A percentile compares a stretch with the other conserved stretches of the same genome.
phyloP scores from a whole-genome alignment of 108 stramenopile genomes.

The Thalassiosira profunda region DNA sequence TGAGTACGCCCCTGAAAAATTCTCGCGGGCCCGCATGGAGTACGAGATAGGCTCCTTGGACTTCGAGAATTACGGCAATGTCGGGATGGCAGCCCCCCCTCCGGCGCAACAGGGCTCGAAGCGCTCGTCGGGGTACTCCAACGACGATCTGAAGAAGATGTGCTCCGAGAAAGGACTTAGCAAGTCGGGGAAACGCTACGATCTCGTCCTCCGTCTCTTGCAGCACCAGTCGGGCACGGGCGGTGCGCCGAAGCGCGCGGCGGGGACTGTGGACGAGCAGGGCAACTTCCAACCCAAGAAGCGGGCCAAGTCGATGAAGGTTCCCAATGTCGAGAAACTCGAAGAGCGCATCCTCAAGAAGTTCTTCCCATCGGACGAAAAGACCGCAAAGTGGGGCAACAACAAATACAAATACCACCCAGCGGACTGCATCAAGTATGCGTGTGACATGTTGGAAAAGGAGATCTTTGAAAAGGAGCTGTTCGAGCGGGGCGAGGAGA shows the following conservation, averaged over 20 bases:
- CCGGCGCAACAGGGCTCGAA: constrained; percentile 10
- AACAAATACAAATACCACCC: constrained; percentile 22
- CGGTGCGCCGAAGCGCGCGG: constrained; percentile 7
- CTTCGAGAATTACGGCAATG: constrained; percentile 1
- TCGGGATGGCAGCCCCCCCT: not conserved
- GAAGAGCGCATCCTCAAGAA: constrained; percentile 20
- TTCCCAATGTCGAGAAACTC: constrained; percentile 9
- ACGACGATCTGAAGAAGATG: constrained; percentile 2
- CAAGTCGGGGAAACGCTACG: constrained; percentile 10
- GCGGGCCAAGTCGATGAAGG: constrained; percentile 18
- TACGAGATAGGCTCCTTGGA: constrained; percentile 9
- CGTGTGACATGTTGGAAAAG: constrained; percentile 11
- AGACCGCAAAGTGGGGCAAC: constrained; percentile 12
- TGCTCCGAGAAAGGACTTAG: constrained; percentile 12
- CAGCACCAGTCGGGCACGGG: constrained; percentile 11
- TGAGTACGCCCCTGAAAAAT: constrained; percentile 15
- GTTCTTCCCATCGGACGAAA: constrained; percentile 7
- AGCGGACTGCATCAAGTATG: constrained; percentile 1
- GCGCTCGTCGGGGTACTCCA: constrained; percentile 9
- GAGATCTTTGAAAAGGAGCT: constrained; percentile 24
- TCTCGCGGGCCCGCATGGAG: constrained; percentile 9
- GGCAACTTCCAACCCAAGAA: constrained; percentile 14
- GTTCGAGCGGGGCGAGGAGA: constrained; percentile 17
- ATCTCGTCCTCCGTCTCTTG: constrained; percentile 16
- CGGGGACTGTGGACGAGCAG: constrained; percentile 5